These are phyloP conservation scores for Xylogone sp. DNA, from an alignment of 2,329 filamentous ascomycete genomes.

Conservation along the genomic window DNA sequence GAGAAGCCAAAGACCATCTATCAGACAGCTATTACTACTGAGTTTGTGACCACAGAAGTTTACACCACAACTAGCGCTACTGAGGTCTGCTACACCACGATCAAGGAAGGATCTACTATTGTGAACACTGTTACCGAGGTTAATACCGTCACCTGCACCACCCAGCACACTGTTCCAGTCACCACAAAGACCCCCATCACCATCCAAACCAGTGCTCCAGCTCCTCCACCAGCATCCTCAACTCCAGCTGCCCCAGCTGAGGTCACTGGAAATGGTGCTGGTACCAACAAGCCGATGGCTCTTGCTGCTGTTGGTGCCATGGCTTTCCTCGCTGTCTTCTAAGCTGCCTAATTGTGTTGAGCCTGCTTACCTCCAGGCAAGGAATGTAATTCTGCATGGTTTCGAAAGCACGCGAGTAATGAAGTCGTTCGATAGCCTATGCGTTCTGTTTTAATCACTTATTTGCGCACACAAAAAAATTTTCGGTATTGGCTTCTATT, in stretches of 20 bases:
- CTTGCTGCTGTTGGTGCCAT: slow-evolving; percentile 18
- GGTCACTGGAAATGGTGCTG: slow-evolving; percentile 14
- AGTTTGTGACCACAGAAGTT: slow-evolving; percentile 31
- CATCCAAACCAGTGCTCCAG: slow-evolving; percentile 5
- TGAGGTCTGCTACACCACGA: slow-evolving; percentile 35
- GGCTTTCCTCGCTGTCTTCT: background rate
- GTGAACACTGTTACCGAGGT: slow-evolving; percentile 36
- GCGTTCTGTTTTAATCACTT: too few relatives aligned
- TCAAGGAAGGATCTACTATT: slow-evolving; percentile 37
- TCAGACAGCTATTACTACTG: slow-evolving; percentile 31
- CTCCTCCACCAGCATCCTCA: slow-evolving; percentile 6
- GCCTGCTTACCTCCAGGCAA: background rate
- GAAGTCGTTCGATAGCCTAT: too few relatives aligned
- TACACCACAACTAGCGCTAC: slow-evolving; percentile 29
- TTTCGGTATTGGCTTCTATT: too few relatives aligned
- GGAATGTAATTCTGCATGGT: too few relatives aligned
- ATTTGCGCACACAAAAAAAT: too few relatives aligned
- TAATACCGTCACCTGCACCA: slow-evolving; percentile 16
- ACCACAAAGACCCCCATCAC: slow-evolving; percentile 4
- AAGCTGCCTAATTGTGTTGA: background rate
- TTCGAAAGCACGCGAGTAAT: too few relatives aligned
- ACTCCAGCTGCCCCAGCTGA: slow-evolving; percentile 17
- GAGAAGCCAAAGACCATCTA: slow-evolving; percentile 26
- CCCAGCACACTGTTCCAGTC: slow-evolving; percentile 15
- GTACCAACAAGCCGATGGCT: slow-evolving; percentile 22